phyloP scores from a whole-genome alignment of 2,329 filamentous ascomycete species.

The Colletotrichum camelliae region DNA sequence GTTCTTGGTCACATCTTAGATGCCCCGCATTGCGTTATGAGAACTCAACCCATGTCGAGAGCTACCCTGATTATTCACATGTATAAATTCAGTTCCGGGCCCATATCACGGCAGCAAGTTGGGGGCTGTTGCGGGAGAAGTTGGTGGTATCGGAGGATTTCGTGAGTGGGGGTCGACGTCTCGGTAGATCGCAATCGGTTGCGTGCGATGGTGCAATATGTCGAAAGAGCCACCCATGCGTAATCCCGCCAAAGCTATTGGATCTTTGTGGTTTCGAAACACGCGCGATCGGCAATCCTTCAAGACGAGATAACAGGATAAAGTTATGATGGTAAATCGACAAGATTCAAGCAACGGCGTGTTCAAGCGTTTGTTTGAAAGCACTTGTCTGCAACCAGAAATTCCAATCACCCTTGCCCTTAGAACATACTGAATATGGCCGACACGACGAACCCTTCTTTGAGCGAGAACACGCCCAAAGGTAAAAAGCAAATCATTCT shows the following conservation, averaged over 20 bases:
- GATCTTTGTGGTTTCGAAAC: background rate
- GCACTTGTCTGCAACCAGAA: too few relatives aligned
- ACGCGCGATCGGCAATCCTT: background rate
- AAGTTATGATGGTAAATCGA: background rate
- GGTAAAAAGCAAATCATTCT: conserved; percentile 43
- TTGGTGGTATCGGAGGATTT: background rate
- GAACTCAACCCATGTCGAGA: background rate
- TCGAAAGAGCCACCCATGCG: background rate
- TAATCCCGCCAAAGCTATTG: background rate
- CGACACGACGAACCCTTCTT: background rate
- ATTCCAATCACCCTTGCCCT: too few relatives aligned
- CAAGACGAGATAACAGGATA: background rate
- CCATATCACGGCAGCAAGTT: background rate
- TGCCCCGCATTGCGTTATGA: background rate
- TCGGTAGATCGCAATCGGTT: background rate
- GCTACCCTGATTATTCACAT: background rate
- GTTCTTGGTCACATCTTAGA: background rate
- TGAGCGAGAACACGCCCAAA: background rate
- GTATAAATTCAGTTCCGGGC: background rate
- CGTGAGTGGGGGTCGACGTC: background rate
- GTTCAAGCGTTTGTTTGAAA: background rate
- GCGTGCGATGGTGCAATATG: conserved; percentile 12
- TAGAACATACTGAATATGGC: background rate
- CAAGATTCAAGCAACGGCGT: background rate
- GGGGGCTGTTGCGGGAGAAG: background rate